These are phyloP conservation scores for Talaromyces thailandensis DNA, from an alignment of 495 filamentous ascomycete genomes.

Conservation along the genomic window DNA sequence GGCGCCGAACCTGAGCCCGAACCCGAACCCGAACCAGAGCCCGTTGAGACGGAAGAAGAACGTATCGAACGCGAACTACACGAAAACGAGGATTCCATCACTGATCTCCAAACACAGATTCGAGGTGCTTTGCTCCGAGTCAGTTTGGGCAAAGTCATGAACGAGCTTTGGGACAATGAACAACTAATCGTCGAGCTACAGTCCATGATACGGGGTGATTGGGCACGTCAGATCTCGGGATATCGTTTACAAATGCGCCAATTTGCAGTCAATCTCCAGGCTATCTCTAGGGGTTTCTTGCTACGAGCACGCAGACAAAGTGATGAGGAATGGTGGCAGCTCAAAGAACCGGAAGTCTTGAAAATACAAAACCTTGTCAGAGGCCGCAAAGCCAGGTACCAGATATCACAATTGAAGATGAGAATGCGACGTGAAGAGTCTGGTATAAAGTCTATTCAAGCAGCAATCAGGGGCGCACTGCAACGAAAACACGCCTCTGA, in stretches of 20 bases:
- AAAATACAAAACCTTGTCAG: slow-evolving; percentile 78
- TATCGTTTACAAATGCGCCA: slow-evolving; percentile 71
- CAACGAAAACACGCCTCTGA: slow-evolving; percentile 36
- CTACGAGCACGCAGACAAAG: slow-evolving; percentile 53
- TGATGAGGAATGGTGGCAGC: slow-evolving; percentile 59
- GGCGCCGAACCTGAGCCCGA: slow-evolving; percentile 65
- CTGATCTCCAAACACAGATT: slow-evolving; percentile 82
- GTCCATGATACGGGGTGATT: slow-evolving; percentile 70
- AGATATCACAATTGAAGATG: slow-evolving; percentile 55
- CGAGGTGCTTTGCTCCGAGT: slow-evolving; percentile 72
- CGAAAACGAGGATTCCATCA: slow-evolving; percentile 60
- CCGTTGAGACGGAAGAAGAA: slow-evolving; percentile 81
- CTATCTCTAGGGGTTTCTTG: slow-evolving; percentile 69
- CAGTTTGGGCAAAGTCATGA: slow-evolving; percentile 74
- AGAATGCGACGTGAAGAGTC: slow-evolving; percentile 48
- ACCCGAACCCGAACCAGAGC: slow-evolving; percentile 49
- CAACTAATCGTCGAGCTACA: slow-evolving; percentile 71
- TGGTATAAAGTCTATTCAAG: slow-evolving; percentile 50
- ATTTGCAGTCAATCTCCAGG: slow-evolving; percentile 72
- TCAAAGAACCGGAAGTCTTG: slow-evolving; percentile 62
- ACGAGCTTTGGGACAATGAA: slow-evolving; percentile 84
- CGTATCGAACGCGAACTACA: slow-evolving; percentile 74
- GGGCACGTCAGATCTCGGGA: slow-evolving; percentile 64
- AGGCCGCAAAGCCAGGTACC: slow-evolving; percentile 61
- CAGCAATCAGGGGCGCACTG: slow-evolving; percentile 54